These are phyloP conservation scores for Phaffia tasmanica DNA, from an alignment of 768 basidiomycete genomes.

Conservation along the genomic window DNA sequence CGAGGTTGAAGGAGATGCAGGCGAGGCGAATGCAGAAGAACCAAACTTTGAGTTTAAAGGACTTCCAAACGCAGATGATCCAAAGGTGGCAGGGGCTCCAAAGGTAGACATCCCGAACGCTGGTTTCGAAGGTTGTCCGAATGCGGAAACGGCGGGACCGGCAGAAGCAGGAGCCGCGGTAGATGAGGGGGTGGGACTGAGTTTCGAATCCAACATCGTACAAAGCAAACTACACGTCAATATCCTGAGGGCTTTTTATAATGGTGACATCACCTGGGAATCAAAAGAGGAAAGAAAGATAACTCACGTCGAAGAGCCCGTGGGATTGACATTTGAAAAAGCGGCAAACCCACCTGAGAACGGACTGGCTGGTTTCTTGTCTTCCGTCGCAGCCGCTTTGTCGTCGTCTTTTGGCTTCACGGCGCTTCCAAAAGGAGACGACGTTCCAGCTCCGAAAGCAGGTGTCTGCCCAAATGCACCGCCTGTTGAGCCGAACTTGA, in stretches of 20 bases:
- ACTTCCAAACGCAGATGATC: not conserved
- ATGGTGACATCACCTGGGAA: too few species aligned
- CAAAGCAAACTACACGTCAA: too few species aligned
- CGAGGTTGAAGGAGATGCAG: too few species aligned
- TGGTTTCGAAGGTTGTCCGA: conserved; percentile 3
- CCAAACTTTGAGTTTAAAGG: conserved; percentile 1
- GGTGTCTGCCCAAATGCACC: not conserved
- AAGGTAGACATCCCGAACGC: not conserved
- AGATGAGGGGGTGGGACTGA: not conserved
- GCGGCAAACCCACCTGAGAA: conserved; percentile 23
- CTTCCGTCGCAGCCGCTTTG: not conserved
- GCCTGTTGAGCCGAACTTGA: too few species aligned
- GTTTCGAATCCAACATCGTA: too few species aligned
- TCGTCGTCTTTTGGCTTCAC: not conserved
- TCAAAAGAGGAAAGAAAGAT: too few species aligned
- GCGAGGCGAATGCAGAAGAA: not conserved
- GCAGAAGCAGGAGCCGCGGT: not conserved
- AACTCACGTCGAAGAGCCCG: not conserved
- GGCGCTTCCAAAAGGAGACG: conserved; percentile 19
- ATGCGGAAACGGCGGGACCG: not conserved
- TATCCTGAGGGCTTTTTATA: too few species aligned
- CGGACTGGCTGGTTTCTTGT: conserved; percentile 14
- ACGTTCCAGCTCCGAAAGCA: conserved; percentile 7
- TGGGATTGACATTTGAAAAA: conserved; percentile 3
- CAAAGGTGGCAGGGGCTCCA: conserved; percentile 6